phyloP scores from a whole-genome alignment of 2,329 filamentous ascomycete species.

The Berkeleyomyces basicola region DNA sequence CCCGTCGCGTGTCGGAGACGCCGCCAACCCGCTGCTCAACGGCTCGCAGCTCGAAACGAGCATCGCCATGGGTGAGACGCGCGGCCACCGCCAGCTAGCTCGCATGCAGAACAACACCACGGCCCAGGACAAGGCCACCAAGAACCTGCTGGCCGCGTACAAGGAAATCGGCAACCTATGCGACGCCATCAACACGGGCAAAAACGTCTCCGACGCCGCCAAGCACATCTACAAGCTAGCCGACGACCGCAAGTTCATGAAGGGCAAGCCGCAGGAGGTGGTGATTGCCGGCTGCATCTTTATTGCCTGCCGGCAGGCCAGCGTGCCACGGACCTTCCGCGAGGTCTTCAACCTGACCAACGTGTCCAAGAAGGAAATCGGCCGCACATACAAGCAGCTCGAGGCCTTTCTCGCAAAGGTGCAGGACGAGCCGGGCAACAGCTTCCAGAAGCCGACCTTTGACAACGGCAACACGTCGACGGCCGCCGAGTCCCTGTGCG shows the following conservation, averaged over 20 bases:
- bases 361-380: slow-evolving; percentile 94
- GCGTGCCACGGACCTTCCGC: slow-evolving; percentile 74
- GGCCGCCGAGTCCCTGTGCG: slow-evolving; percentile 68
- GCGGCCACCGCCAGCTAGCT: slow-evolving; percentile 55
- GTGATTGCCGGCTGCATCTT: slow-evolving; percentile 96
- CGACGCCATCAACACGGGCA: slow-evolving; percentile 67
- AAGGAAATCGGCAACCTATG: slow-evolving; percentile 79
- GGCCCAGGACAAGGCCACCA: slow-evolving; percentile 67
- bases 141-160: slow-evolving; percentile 66
- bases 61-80: slow-evolving; percentile 68
- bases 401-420: slow-evolving; percentile 73
- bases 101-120: slow-evolving; percentile 75
- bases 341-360: slow-evolving; percentile 90
- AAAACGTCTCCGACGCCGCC: slow-evolving; percentile 69
- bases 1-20: slow-evolving; percentile 93
- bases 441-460: slow-evolving; percentile 35
- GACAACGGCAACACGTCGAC: slow-evolving; percentile 61
- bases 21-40: slow-evolving; percentile 74
- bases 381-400: slow-evolving; percentile 81
- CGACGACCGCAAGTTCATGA: slow-evolving; percentile 83
- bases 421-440: slow-evolving; percentile 41
- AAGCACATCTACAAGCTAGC: slow-evolving; percentile 93
- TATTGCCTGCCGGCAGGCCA: slow-evolving; percentile 84
- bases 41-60: slow-evolving; percentile 77
- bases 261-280: slow-evolving; percentile 85